phyloP scores from a whole-genome alignment of 495 filamentous ascomycete species.

The Talaromyces adpressus region DNA sequence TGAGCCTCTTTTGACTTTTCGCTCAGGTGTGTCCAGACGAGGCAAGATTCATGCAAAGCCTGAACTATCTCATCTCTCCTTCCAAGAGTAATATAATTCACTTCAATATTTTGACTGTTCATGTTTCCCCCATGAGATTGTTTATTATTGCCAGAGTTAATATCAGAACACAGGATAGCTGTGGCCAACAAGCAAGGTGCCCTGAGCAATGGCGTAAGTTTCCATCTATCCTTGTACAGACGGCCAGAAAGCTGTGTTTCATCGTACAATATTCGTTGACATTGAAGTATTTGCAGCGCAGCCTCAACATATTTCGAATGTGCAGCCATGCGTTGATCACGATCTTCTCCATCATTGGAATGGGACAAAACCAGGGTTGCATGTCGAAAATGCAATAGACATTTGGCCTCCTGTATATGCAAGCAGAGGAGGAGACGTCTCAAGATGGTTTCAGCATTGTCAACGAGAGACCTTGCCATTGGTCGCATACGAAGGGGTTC shows the following conservation, averaged over 20 bases:
- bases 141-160: neutral
- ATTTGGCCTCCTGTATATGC: constrained; percentile 34
- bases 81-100: neutral
- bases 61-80: constrained; percentile 53
- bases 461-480: constrained; percentile 31
- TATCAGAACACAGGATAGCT: constrained; percentile 23
- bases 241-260: constrained; percentile 21
- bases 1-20: constrained; percentile 63
- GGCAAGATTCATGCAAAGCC: constrained; percentile 52
- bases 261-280: constrained; percentile 18
- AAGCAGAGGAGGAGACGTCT: constrained; percentile 32
- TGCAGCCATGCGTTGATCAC: constrained; percentile 22
- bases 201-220: constrained; percentile 22
- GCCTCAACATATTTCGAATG: constrained; percentile 33
- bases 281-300: constrained; percentile 24
- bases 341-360: constrained; percentile 11
- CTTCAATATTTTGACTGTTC: neutral
- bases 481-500: constrained; percentile 24
- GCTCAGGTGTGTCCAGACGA: constrained; percentile 59
- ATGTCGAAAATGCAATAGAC: constrained; percentile 35
- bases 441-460: constrained; percentile 29
- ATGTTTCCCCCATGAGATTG: neutral
- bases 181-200: constrained; percentile 29
- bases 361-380: constrained; percentile 12
- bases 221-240: constrained; percentile 26